Base-by-base conservation (phyloP, 768 basidiomycete species). In the Rhodotorula sphaerocarpa region DNA sequence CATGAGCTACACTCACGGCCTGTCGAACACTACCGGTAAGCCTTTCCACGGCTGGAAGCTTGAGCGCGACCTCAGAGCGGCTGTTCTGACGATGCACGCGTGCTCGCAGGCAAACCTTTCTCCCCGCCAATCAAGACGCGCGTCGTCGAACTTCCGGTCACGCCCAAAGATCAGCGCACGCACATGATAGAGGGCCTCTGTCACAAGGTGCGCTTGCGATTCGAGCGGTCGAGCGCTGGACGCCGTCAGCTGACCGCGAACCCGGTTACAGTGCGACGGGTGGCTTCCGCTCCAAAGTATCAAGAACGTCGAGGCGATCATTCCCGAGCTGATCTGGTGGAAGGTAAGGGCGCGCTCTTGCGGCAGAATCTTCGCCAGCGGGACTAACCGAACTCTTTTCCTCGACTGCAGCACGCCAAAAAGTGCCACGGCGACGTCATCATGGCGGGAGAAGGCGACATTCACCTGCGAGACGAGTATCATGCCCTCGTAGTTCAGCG, bases 251-350 rank as follows among this genome's bases (percentile, higher is more conserved):
- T 45, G 10, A 7, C 2, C 12, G 10, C 44, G 25, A 12, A 27
- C 48, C 7, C 12, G 4, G 4, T 3, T 20, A 4, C 34, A 81
- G 69, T 90, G 88, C 75, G 71, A 74, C 28, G 81, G 80, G 66
- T 90, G 88, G 87, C 76, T 88, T 25, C 74, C 80, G 1, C 76
- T 89, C 7, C 83, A 89, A 71, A 85, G 86, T 12, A 75, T 86
- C 58, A 89, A 88, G 75, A 80, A 83, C 67, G 79, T 86, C 55
- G 83, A 86, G 51, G 80, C 82, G 58, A 88, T 88, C 80, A 86
- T 83, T 55, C 64, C 71, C 65, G 51, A 63, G 47, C 52, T 66
- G 69, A 78, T 88, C 10, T 83, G 83, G 70, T 88, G 87, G 86
- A 87, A 70, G 54, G 81, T 77, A n/a, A 25, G 55, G 36, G 10